These are phyloP conservation scores for Chlamydomonas incerta DNA, from an alignment of 139 green algal species.

Conservation along the genomic window DNA sequence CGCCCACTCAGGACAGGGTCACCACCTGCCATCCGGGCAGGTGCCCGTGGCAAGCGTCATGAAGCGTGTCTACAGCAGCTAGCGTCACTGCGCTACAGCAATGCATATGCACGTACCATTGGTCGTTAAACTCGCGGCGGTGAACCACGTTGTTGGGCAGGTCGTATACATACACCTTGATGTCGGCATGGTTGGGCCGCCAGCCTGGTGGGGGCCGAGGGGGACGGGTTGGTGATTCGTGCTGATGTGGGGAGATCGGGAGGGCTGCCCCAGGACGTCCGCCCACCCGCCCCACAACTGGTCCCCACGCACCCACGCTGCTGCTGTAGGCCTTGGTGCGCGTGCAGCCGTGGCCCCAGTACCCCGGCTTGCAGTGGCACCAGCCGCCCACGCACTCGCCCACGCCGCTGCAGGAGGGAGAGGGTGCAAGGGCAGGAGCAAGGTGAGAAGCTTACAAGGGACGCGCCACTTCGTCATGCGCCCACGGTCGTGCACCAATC, in stretches of 20 bases:
- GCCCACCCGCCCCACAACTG: not conserved
- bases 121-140: conserved; percentile 12
- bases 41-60: not conserved
- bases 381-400: conserved; percentile 45
- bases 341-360: conserved; percentile 54
- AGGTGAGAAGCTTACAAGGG: not conserved
- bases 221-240: no score
- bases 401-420: not conserved
- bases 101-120: not conserved
- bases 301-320: conserved; percentile 11
- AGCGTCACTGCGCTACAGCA: no score
- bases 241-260: not conserved
- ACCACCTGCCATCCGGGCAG: no score
- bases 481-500: no score
- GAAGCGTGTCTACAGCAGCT: no score
- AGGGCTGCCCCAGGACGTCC: not conserved
- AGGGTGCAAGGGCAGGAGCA: not conserved
- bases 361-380: conserved; percentile 53
- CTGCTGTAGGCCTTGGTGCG: conserved; percentile 41
- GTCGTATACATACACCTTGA: conserved; percentile 51
- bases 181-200: conserved; percentile 16
- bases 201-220: not conserved
- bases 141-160: conserved; percentile 35
- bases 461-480: no score
- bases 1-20: no score